Conservation (phyloP, 164 flowering plant genomes). For the Dillenia turbinata region DNA sequence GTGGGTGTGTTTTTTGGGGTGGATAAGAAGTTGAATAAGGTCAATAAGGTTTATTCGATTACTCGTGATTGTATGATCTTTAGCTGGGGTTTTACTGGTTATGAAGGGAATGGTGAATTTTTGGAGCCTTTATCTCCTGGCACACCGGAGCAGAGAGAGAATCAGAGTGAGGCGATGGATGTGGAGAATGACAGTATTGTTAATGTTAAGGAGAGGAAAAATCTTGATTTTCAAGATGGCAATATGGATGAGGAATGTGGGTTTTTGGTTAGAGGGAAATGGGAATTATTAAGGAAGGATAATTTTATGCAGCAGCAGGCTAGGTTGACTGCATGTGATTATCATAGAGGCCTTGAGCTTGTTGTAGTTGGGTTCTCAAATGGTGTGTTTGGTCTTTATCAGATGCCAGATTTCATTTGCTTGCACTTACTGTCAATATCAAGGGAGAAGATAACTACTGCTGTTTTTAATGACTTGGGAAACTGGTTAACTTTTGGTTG, state of each 20-base stretch:
- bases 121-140: slow-evolving; percentile 73
- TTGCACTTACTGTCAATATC: slow-evolving; percentile 87
- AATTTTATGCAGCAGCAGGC: slow-evolving; percentile 59
- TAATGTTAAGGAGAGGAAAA: slow-evolving; percentile 47
- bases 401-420: slow-evolving; percentile 95
- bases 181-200: slow-evolving; percentile 12
- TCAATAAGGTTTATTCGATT: slow-evolving; percentile 49
- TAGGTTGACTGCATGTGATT: slow-evolving; percentile 79
- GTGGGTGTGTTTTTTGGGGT: slow-evolving; percentile 69
- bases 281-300: slow-evolving; percentile 77
- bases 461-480: slow-evolving; percentile 78
- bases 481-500: slow-evolving; percentile 97
- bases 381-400: slow-evolving; percentile 93
- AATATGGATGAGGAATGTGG: slow-evolving; percentile 27
- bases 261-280: slow-evolving; percentile 54
- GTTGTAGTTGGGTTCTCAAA: slow-evolving; percentile 89
- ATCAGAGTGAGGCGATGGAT: slow-evolving; percentile 7
- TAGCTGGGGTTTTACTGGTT: slow-evolving; percentile 51
- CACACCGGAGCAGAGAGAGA: slow-evolving; percentile 51
- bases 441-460: slow-evolving; percentile 90
- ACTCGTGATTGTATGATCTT: slow-evolving; percentile 71
- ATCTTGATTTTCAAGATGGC: slow-evolving; percentile 24
- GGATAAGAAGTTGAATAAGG: slow-evolving; percentile 49
- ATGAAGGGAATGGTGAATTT: slow-evolving; percentile 20
- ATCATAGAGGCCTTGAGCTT: slow-evolving; percentile 76